Conservation (phyloP, 2,329 filamentous ascomycete species). For the Alternaria triticimaculans region DNA sequence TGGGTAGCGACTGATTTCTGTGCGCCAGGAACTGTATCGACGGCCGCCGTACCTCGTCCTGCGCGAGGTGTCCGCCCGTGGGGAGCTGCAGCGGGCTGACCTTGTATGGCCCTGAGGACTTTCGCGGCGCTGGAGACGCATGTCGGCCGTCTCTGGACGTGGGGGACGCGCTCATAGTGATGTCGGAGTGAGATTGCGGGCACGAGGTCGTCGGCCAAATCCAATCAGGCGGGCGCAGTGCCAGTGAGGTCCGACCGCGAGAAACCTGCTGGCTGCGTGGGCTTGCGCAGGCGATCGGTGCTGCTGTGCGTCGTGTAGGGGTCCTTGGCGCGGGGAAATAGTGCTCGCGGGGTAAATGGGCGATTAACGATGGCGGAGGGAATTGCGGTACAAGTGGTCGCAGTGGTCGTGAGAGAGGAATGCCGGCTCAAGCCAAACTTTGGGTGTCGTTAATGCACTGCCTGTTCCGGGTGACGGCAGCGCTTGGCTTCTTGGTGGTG, state of each 20-base stretch:
- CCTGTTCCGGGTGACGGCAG: constrained; percentile 23
- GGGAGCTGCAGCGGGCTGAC: constrained; percentile 37
- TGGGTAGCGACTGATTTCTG: constrained; percentile 37
- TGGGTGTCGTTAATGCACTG: constrained; percentile 7
- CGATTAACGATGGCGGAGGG: constrained; percentile 3
- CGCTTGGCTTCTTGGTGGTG: constrained; percentile 35
- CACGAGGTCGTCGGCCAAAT: constrained; percentile 27
- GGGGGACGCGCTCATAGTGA: constrained; percentile 46
- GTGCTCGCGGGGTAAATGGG: constrained; percentile 17
- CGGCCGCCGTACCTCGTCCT: constrained; percentile 43
- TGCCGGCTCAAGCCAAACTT: not conserved
- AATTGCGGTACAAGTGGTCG: not conserved
- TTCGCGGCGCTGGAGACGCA: constrained; percentile 34
- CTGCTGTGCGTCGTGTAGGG: constrained; percentile 32
- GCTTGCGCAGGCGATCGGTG: constrained; percentile 33
- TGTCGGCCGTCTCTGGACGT: constrained; percentile 36
- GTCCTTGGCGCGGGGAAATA: constrained; percentile 41
- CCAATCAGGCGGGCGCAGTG: constrained; percentile 26
- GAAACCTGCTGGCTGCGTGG: constrained; percentile 30
- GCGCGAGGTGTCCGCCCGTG: constrained; percentile 21
- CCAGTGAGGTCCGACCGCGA: constrained; percentile 19
- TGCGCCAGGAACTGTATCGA: constrained; percentile 50
- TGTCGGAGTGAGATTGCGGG: constrained; percentile 19
- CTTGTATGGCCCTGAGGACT: constrained; percentile 22
- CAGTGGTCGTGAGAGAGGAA: not conserved